Evolutionary conservation across 495 filamentous ascomycete species (phyloP).

Genomic region (Xylaria nigripes): DNA sequence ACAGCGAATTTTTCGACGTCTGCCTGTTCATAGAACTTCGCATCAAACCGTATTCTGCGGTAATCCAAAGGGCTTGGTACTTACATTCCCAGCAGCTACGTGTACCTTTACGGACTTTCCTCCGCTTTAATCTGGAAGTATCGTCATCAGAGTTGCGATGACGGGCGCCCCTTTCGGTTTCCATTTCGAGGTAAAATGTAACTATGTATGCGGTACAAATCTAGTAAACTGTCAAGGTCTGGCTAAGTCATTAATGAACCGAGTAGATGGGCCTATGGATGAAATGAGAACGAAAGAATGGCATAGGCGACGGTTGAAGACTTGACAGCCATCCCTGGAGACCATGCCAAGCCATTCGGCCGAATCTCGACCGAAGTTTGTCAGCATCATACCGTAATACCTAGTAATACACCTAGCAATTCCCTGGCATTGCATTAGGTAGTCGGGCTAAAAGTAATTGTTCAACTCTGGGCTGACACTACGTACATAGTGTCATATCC

Average conservation of each 20-base stretch:
- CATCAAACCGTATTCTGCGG: background rate
- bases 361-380: constrained; percentile 25
- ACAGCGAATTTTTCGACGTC: constrained; percentile 40
- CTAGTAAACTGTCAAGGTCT: background rate
- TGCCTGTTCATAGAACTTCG: constrained; percentile 22
- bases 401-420: background rate
- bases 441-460: too few relatives aligned
- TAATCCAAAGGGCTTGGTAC: constrained; percentile 4
- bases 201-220: too few relatives aligned
- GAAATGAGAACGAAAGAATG: background rate
- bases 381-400: constrained; percentile 9
- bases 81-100: constrained; percentile 51
- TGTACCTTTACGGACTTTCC: constrained; percentile 48
- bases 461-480: too few relatives aligned
- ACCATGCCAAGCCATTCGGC: constrained; percentile 20
- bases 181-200: background rate
- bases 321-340: background rate
- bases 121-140: constrained; percentile 23
- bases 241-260: background rate
- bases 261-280: background rate
- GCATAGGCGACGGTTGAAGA: background rate
- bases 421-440: too few relatives aligned
- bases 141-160: background rate
- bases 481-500: too few relatives aligned
- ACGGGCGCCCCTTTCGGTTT: background rate